Conservation (phyloP, 192 early-diverging fungal genomes). For the Linnemannia zychae region DNA sequence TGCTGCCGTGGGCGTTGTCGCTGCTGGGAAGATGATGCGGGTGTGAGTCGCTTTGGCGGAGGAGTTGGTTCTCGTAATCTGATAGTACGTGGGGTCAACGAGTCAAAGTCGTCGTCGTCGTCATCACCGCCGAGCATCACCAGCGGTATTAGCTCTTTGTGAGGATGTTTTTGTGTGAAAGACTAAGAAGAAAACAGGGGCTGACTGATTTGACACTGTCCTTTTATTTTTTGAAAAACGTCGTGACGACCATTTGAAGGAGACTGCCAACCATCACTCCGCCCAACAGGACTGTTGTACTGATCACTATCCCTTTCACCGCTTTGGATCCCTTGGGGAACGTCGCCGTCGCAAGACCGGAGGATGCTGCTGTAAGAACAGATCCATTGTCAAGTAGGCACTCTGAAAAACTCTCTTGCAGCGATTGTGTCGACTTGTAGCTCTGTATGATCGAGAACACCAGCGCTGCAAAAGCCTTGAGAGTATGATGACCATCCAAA, state of each 20-base stretch:
- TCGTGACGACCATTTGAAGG: conserved; percentile 19
- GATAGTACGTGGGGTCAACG: conserved; percentile 17
- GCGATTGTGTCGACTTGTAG: conserved; percentile 37
- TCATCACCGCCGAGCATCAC: conserved; percentile 14
- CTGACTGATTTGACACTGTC: neutral
- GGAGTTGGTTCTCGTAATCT: neutral
- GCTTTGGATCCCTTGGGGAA: conserved; percentile 29
- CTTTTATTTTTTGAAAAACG: conserved; percentile 21
- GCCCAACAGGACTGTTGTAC: conserved; percentile 43
- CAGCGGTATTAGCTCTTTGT: neutral
- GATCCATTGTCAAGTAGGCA: conserved; percentile 33
- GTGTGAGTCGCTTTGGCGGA: neutral
- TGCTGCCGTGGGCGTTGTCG: neutral
- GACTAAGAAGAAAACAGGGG: neutral
- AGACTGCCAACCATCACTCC: conserved; percentile 48
- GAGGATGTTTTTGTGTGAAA: too few species aligned
- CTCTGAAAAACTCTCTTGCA: conserved; percentile 24
- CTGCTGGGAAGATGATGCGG: neutral
- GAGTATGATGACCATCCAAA: conserved; percentile 80
- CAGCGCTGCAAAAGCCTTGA: conserved; percentile 59
- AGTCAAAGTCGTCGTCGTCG: conserved; percentile 34
- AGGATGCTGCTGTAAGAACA: neutral
- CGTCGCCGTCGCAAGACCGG: conserved; percentile 19
- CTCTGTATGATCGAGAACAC: conserved; percentile 32
- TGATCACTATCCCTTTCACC: conserved; percentile 40